Conservation (phyloP, 495 filamentous ascomycete species). For the Aspergillus biplanus region DNA sequence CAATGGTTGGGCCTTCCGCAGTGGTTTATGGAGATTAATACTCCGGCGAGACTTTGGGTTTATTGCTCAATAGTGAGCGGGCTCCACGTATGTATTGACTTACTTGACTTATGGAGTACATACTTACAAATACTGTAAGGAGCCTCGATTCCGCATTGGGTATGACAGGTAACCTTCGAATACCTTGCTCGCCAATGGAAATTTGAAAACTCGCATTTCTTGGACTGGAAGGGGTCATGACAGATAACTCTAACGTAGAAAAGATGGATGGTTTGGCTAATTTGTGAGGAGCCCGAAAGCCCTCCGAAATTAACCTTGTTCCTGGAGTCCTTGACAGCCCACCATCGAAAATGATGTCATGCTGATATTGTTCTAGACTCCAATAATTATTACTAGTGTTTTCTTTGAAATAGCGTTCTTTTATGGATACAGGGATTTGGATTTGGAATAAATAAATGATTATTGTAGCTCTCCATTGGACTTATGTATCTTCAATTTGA, state of each 20-base stretch:
- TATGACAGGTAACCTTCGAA: slow-evolving; percentile 1
- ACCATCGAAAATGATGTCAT: slow-evolving; percentile 1
- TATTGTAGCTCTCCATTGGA: too few species aligned
- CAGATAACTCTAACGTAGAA: neutral
- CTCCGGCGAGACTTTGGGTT: neutral
- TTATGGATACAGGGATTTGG: too few species aligned
- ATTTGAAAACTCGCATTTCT: too few species aligned
- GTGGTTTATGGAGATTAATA: neutral
- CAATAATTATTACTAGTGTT: neutral
- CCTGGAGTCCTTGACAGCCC: neutral
- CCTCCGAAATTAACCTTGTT: neutral
- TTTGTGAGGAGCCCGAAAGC: too few species aligned
- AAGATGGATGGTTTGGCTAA: neutral
- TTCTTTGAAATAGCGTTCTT: neutral
- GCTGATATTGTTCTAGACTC: neutral
- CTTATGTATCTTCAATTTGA: too few species aligned
- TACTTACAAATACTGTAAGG: too few species aligned
- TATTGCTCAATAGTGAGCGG: slow-evolving; percentile 2
- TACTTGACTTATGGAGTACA: too few species aligned
- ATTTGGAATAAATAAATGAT: too few species aligned
- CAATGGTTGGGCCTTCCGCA: too few species aligned
- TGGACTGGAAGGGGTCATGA: too few species aligned
- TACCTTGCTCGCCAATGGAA: neutral
- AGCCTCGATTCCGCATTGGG: too few species aligned
- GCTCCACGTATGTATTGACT: neutral